Base-by-base conservation (phyloP, 1,139 yeast genomes). In the Zhuliangozyma blackwelliae region DNA sequence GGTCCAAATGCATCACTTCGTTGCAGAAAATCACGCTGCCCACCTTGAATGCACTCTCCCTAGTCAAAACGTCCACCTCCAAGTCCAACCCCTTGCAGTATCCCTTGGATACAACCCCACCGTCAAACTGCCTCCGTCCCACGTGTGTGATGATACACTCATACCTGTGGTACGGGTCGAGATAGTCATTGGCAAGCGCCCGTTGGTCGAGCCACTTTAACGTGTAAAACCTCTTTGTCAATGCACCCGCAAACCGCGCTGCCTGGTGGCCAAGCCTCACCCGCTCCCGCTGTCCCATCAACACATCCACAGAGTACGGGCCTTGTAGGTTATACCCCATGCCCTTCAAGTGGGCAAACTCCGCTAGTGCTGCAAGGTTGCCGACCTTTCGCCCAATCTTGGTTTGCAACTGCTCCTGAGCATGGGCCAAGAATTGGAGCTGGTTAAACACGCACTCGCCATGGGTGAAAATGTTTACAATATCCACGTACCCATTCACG, bases 1-100 rank as follows among this genome's bases (percentile, higher is more conserved):
- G 56, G 41, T 73, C 65, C 16, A 74, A 48, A 31, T 55, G 47
- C 10, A 66, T 40, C 10, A 78, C 57, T 32, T 60, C 54, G 23
- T 69, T 59, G 38, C 79, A 70, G 19, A 61, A 51, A 7, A 74
- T 40, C 27, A 62, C 59, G 33, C 65, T 65, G 2, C 83, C 84
- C n/a, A 73, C 51, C 20, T 54, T 46, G 1, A 57, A 45, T 5
- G 48, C 50, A 8, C 47, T 40, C 10, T 49, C 49, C 5, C 39
- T 36, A 5, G 54, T 41, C 19, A 59, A 37, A 6, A 76, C 52
- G 10, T 70, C 69, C n/a, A 75, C 70, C 37, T 68, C 72, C 8
- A 74, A 46, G n/a, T 65, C 74, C 36, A 72, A 48, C n/a, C 72
- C 72, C 35, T 53, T 41, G 44, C 80, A 74, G 46, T 62, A 75